A percentile compares a stretch with the other conserved stretches of the same genome.
These are phyloP conservation scores for Kernera saxatilis DNA, from an alignment of 345 rosid genomes.

Conservation along the genomic window DNA sequence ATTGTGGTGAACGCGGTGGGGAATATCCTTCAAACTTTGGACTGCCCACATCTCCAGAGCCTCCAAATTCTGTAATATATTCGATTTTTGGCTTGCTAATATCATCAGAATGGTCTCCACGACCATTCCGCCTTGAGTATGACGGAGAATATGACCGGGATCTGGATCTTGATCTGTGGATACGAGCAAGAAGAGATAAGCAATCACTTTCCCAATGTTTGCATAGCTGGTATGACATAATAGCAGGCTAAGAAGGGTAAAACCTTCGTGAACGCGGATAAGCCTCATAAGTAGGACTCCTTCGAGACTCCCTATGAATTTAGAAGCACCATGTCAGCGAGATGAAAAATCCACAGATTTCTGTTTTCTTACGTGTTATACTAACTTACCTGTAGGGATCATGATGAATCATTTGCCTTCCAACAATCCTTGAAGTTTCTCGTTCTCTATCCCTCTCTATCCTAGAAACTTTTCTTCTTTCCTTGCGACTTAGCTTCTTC, in stretches of 20 bases:
- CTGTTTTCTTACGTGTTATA: background rate
- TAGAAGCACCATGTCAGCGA: constrained; percentile 12
- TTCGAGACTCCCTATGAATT: constrained; percentile 61
- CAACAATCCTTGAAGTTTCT: constrained; percentile 64
- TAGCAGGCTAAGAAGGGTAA: background rate
- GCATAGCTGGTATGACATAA: constrained; percentile 4
- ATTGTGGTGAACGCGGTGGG: constrained; percentile 86
- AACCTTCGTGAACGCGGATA: constrained; percentile 88
- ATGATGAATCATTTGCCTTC: constrained; percentile 61
- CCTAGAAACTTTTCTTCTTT: constrained; percentile 94
- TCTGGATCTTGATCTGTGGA: constrained; percentile 61
- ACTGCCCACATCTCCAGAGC: constrained; percentile 57
- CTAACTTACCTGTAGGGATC: constrained; percentile 79
- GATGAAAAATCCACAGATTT: background rate
- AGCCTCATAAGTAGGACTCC: constrained; percentile 96
- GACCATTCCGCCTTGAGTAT: constrained; percentile 55
- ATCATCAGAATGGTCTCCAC: constrained; percentile 61
- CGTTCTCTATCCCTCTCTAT: constrained; percentile 90
- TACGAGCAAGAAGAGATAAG: background rate
- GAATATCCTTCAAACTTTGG: constrained; percentile 77
- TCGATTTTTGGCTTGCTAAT: constrained; percentile 72
- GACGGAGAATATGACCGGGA: constrained; percentile 84
- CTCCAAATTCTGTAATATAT: constrained; percentile 91
- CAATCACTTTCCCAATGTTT: background rate
- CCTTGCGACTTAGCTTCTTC: constrained; percentile 96